Conservation (phyloP, 768 basidiomycete genomes). For the Paxillus rubicundulus region DNA sequence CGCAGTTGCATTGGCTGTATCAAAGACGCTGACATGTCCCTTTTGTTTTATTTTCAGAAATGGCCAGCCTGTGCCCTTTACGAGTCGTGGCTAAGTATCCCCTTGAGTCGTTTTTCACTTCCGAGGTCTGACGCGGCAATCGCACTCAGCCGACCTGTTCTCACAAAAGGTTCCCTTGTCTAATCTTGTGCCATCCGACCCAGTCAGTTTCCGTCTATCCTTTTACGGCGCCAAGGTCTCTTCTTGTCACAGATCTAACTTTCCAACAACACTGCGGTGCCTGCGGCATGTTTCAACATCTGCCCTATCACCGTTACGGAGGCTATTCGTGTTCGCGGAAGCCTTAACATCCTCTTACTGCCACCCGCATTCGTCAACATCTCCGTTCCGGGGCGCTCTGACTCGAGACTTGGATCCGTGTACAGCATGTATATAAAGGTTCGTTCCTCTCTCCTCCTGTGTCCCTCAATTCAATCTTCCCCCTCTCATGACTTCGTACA, state of each 20-base stretch:
- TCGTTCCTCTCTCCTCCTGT: constrained; percentile 4
- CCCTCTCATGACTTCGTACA: constrained; percentile 21
- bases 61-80: constrained; percentile 17
- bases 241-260: constrained; percentile 30
- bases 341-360: constrained; percentile 28
- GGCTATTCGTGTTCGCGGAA: constrained; percentile 31
- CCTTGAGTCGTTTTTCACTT: constrained; percentile 15
- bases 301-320: constrained; percentile 32
- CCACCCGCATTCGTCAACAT: constrained; percentile 25
- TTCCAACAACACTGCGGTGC: constrained; percentile 30
- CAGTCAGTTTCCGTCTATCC: constrained; percentile 12
- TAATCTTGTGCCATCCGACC: constrained; percentile 22
- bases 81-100: constrained; percentile 16
- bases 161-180: constrained; percentile 15
- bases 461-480: constrained; percentile 1
- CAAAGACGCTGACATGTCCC: constrained; percentile 18
- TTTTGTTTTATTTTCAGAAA: constrained; percentile 23
- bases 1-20: constrained; percentile 6
- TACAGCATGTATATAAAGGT: constrained; percentile 34
- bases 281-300: constrained; percentile 35
- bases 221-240: constrained; percentile 23
- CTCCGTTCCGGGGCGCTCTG: constrained; percentile 29
- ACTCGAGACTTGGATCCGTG: constrained; percentile 13
- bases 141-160: constrained; percentile 15
- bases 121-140: constrained; percentile 22